Evolutionary conservation across 1,284 basidiomycete species (phyloP), one percentile per base, ranked within the genome.

Genomic region (Puccinia polysora): DNA sequence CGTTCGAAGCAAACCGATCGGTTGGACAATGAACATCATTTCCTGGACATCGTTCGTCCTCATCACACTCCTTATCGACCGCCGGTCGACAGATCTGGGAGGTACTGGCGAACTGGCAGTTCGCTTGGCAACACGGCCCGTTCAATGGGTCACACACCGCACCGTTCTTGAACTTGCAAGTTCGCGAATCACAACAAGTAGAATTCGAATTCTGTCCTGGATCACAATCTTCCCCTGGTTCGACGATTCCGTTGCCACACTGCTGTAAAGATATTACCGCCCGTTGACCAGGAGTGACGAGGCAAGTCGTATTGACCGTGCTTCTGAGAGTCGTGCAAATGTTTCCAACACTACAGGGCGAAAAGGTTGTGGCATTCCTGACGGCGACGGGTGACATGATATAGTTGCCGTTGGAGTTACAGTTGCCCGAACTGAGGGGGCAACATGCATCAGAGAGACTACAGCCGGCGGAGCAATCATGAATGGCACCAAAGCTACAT

Each of bases 111-210:
- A 89, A 89, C 53, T 82, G 82, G 79, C 91, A 94, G 73, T 83
- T 81, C 23, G 78, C 77, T 2, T 86, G 88, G 80, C 92, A 95
- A 81, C 92, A 96, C 1, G 85, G 79, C 68, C 86, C 87, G 78
- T 87, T 90, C 53, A 83, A 80, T 1, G 90, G 90, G 79, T 93
- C 90, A 80, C 92, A 96, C 15, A 87, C 84, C 0, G 91, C 87
- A 23, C 85, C 85, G 32, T 81, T 76, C 45, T 78, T 84, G 81
- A 94, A 89, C 80, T 87, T 88, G 83, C 92, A 96, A 3, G 89
- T 91, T 30, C 80, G 74, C 0, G 86, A 78, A 80, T 93, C 85
- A 81, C 90, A 96, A 81, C 91, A 94, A 23, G 70, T 67, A 2
- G 85, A 80, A 14, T 87, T 88, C 58, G 82, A 82, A 32, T 82